Percentiles rank a stretch among this genome's conserved stretches.
phyloP scores from a whole-genome alignment of 2,329 filamentous ascomycete genomes.

The Fusarium mundagurra region DNA sequence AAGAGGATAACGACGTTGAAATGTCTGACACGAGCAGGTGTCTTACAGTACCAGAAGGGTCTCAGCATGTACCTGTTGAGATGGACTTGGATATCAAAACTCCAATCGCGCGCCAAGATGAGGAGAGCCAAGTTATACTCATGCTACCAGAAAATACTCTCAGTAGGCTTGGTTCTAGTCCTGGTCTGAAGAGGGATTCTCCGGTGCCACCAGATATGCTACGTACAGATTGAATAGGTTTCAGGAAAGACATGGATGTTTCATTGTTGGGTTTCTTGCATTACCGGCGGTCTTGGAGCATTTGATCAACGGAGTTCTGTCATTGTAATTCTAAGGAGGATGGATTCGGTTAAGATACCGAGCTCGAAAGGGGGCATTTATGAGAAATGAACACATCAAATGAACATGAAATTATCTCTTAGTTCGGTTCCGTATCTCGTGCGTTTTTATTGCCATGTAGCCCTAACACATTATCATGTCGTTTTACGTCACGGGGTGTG shows the following conservation, averaged over 20 bases:
- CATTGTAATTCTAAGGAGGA: background rate
- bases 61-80: slow-evolving; percentile 43
- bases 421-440: background rate
- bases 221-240: background rate
- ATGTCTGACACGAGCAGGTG: slow-evolving; percentile 60
- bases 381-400: slow-evolving; percentile 27
- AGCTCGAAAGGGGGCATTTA: slow-evolving; percentile 15
- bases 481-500: background rate
- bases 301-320: slow-evolving; percentile 12
- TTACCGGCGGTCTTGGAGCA: slow-evolving; percentile 3
- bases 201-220: slow-evolving; percentile 34
- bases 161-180: slow-evolving; percentile 53
- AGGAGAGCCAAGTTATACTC: slow-evolving; percentile 16
- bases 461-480: background rate
- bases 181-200: slow-evolving; percentile 22
- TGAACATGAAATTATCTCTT: background rate
- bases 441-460: background rate
- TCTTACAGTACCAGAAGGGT: slow-evolving; percentile 45
- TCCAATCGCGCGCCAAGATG: slow-evolving; percentile 46
- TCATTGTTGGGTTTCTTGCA: slow-evolving; percentile 16
- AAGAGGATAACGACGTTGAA: slow-evolving; percentile 53
- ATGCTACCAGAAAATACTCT: slow-evolving; percentile 49
- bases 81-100: slow-evolving; percentile 53
- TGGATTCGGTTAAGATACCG: slow-evolving; percentile 21
- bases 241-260: background rate